Evolutionary conservation across 2,329 filamentous ascomycete species (phyloP).

Genomic region (Aspergillus ruber): DNA sequence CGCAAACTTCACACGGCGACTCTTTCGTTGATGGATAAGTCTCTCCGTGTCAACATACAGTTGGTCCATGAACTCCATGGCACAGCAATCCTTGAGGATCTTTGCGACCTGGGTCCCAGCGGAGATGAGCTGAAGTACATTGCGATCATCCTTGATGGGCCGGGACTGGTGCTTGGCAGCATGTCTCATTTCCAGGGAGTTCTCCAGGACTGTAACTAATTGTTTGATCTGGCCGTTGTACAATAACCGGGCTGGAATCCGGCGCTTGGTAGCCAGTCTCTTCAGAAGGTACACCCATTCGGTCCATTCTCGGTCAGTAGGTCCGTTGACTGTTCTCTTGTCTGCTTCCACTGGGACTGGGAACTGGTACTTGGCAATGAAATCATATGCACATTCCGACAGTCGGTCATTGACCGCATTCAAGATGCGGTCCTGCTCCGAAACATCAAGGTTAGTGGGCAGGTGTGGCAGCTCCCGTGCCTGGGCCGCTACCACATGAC

Average conservation of each 20-base stretch:
- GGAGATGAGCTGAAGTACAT: constrained; percentile 80
- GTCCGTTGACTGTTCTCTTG: constrained; percentile 68
- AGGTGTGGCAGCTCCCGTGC: constrained; percentile 75
- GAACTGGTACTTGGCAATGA: constrained; percentile 86
- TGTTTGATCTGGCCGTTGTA: constrained; percentile 91
- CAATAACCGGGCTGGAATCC: constrained; percentile 74
- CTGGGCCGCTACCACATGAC: constrained; percentile 66
- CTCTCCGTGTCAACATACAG: constrained; percentile 77
- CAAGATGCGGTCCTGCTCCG: constrained; percentile 78
- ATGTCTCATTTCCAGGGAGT: constrained; percentile 81
- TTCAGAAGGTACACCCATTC: constrained; percentile 88
- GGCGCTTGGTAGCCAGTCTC: constrained; percentile 74
- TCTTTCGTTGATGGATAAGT: constrained; percentile 62
- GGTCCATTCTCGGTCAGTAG: constrained; percentile 79
- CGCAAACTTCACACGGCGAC: constrained; percentile 31
- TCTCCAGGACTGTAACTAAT: constrained; percentile 80
- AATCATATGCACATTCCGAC: constrained; percentile 81
- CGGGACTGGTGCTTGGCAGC: constrained; percentile 77
- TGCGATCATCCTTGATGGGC: constrained; percentile 79
- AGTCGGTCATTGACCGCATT: constrained; percentile 76
- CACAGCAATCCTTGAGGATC: constrained; percentile 74
- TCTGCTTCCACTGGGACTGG: constrained; percentile 77
- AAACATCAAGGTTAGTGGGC: constrained; percentile 72
- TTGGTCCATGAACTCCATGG: constrained; percentile 75
- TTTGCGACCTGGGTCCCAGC: constrained; percentile 83